Percentiles rank a stretch among this genome's conserved stretches.
Evolutionary conservation across 2,329 filamentous ascomycete species (phyloP).

Genomic region (Penicillium brasilianum): DNA sequence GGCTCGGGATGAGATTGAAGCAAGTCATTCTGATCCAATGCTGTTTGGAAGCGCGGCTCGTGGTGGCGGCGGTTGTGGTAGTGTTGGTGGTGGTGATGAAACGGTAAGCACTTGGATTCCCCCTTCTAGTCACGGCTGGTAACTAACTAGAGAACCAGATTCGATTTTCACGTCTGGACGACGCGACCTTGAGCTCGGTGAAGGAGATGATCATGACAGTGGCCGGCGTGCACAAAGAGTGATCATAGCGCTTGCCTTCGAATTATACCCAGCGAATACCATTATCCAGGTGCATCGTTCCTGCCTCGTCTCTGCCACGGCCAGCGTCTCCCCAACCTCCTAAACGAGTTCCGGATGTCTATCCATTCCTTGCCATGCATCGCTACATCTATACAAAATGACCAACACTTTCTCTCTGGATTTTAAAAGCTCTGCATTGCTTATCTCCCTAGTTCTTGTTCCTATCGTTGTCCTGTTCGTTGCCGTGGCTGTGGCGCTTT

Average conservation of each 20-base stretch:
- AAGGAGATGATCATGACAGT: conserved; percentile 45
- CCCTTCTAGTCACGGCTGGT: not conserved
- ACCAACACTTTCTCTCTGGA: conserved; percentile 35
- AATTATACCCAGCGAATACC: conserved; percentile 31
- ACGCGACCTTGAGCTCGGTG: conserved; percentile 37
- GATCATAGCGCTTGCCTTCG: conserved; percentile 22
- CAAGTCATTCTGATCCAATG: conserved; percentile 77
- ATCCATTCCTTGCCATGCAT: conserved; percentile 7
- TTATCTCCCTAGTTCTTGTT: conserved; percentile 53
- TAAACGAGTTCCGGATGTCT: not conserved
- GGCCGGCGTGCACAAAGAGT: conserved; percentile 32
- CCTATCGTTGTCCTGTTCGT: conserved; percentile 53
- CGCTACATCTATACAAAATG: conserved; percentile 33
- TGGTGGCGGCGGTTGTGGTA: conserved; percentile 50
- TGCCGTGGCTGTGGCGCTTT: conserved; percentile 45
- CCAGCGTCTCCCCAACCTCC: not conserved
- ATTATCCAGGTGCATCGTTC: conserved; percentile 9
- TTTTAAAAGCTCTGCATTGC: conserved; percentile 45
- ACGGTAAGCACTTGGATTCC: conserved; percentile 57
- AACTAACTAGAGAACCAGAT: conserved; percentile 38
- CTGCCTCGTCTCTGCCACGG: not conserved
- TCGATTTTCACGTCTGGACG: conserved; percentile 47
- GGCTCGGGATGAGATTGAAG: conserved; percentile 76
- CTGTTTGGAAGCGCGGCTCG: conserved; percentile 70
- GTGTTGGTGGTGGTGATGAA: conserved; percentile 69